These are phyloP conservation scores for Picea abies DNA, from an alignment of 83 land plant genomes.

Conservation along the genomic window DNA sequence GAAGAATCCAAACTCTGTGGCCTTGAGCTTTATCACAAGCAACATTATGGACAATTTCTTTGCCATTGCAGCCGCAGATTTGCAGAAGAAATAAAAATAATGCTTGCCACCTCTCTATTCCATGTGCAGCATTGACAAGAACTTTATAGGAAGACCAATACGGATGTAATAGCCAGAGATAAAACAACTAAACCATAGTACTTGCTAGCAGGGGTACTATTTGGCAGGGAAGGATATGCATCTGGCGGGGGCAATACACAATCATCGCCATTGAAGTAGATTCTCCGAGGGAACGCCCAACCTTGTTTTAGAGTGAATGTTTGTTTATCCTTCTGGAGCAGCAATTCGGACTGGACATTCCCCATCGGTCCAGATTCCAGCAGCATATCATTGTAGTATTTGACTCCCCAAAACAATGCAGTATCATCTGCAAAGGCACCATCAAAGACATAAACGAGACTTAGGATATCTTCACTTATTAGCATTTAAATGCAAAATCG, in stretches of 20 bases:
- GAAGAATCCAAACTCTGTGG: too few relatives aligned
- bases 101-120: too few relatives aligned
- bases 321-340: conserved; percentile 58
- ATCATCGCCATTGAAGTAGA: conserved; percentile 89
- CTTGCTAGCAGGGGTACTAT: conserved; percentile 23
- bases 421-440: conserved; percentile 66
- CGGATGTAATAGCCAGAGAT: too few relatives aligned
- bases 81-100: too few relatives aligned
- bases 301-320: conserved; percentile 78
- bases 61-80: too few relatives aligned
- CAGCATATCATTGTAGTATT: conserved; percentile 86
- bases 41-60: too few relatives aligned
- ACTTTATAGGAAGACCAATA: too few relatives aligned
- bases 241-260: conserved; percentile 92
- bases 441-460: background rate
- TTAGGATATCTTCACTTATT: too few relatives aligned
- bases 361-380: conserved; percentile 77
- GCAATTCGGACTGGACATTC: conserved; percentile 82
- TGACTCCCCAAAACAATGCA: conserved; percentile 87
- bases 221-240: conserved; percentile 81
- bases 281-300: conserved; percentile 83
- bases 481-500: too few relatives aligned
- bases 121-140: too few relatives aligned
- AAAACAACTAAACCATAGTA: too few relatives aligned
- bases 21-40: too few relatives aligned